Evolutionary conservation across 345 rosid species (phyloP).

Genomic region (Eucalyptus pauciflora): DNA sequence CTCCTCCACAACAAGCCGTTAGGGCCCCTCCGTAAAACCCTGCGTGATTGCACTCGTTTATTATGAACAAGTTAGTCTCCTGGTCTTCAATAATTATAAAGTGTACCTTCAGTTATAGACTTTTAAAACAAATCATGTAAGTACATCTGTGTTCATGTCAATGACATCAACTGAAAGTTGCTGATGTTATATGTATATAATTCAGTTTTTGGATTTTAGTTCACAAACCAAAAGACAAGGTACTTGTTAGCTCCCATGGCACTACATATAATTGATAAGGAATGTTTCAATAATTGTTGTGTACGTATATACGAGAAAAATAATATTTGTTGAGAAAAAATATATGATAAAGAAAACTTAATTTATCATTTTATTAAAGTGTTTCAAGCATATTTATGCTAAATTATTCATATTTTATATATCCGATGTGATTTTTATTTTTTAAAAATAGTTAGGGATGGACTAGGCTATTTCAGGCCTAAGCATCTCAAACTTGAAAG

Average conservation of each 20-base stretch:
- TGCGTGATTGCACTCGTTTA: background rate
- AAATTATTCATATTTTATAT: no score
- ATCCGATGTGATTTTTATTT: no score
- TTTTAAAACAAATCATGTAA: background rate
- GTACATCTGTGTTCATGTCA: background rate
- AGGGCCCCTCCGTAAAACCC: constrained; percentile 29
- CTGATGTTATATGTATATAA: background rate
- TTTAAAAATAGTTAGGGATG: no score
- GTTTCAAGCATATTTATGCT: no score
- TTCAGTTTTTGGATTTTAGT: background rate
- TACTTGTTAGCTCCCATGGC: background rate
- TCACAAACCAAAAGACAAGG: background rate
- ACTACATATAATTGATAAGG: background rate
- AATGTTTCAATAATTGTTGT: background rate
- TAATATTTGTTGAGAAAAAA: background rate
- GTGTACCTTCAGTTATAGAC: background rate
- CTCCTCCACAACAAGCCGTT: constrained; percentile 58
- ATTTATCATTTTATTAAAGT: no score
- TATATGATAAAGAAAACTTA: background rate
- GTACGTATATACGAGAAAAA: background rate
- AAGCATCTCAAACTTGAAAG: no score
- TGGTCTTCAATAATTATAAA: background rate
- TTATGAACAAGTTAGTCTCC: background rate
- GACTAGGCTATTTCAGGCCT: no score
- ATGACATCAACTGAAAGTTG: background rate